Conservation (phyloP, 306 rosid genomes). For the Cicer arietinum region DNA sequence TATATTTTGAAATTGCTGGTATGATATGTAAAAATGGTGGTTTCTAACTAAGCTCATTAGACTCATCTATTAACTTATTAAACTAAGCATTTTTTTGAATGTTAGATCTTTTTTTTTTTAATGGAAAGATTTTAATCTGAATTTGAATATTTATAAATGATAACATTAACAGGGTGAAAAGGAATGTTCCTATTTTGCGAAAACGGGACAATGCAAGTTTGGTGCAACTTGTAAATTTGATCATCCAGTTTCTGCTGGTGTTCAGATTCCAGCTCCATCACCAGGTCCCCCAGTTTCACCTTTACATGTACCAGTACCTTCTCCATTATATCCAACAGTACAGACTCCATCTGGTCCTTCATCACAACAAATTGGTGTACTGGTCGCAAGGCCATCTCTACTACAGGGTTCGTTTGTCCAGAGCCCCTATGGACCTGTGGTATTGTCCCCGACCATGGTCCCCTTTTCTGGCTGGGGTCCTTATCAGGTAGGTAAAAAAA, state of each 20-base stretch:
- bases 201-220: slow-evolving; percentile 96
- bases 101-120: slow-evolving; percentile 25
- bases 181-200: slow-evolving; percentile 92
- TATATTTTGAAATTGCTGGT: no score
- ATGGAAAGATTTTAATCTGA: slow-evolving; percentile 18
- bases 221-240: slow-evolving; percentile 92
- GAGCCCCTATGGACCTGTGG: slow-evolving; percentile 76
- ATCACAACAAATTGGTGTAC: slow-evolving; percentile 75
- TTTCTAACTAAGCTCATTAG: no score
- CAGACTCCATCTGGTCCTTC: slow-evolving; percentile 82
- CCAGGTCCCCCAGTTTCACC: slow-evolving; percentile 62
- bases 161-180: slow-evolving; percentile 81
- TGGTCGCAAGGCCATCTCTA: slow-evolving; percentile 87
- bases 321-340: slow-evolving; percentile 65
- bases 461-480: slow-evolving; percentile 81
- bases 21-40: no score
- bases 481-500: slow-evolving; percentile 71
- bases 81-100: slow-evolving; percentile 12
- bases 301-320: slow-evolving; percentile 57
- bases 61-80: background rate
- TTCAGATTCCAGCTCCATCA: slow-evolving; percentile 64
- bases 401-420: slow-evolving; percentile 74
- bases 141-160: slow-evolving; percentile 35
- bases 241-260: slow-evolving; percentile 79
- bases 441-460: slow-evolving; percentile 80